Conservation (phyloP, 1,284 basidiomycete genomes). For the Sphaerobolus stellatus region DNA sequence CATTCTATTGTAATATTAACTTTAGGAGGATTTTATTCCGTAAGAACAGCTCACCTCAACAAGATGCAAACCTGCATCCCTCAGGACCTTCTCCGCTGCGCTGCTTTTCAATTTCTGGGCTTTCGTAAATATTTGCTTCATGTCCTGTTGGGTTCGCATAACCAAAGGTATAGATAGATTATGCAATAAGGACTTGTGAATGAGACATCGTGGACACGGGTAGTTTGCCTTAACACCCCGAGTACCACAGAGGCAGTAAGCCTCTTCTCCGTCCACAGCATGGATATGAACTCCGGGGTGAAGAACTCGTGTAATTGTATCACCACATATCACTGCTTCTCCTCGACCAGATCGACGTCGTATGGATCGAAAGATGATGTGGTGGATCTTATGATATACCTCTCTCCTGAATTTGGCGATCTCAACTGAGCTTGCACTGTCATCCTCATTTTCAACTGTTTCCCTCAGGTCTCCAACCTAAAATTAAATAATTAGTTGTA, state of each 20-base stretch:
- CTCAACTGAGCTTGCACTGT: conserved; percentile 13
- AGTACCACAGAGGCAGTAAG: conserved; percentile 23
- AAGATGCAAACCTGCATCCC: not conserved
- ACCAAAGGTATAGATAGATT: conserved; percentile 1
- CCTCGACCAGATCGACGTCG: conserved; percentile 21
- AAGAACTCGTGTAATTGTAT: conserved; percentile 19
- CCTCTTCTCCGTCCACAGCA: conserved; percentile 33
- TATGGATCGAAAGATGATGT: conserved; percentile 20
- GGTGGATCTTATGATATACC: conserved; percentile 27
- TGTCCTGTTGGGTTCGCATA: not conserved
- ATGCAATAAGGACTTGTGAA: conserved; percentile 21
- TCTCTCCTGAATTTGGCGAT: conserved; percentile 26
- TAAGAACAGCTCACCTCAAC: not conserved
- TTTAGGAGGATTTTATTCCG: not conserved
- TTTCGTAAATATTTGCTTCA: not conserved
- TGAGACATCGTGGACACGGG: conserved; percentile 29
- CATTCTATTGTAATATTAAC: not conserved
- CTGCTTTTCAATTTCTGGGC: not conserved
- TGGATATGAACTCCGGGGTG: conserved; percentile 29
- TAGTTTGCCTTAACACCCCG: conserved; percentile 22
- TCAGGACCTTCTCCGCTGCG: not conserved
- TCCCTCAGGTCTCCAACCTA: conserved; percentile 21
- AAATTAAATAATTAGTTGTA: not conserved
- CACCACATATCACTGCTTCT: conserved; percentile 25
- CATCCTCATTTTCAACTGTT: conserved; percentile 18